Evolutionary conservation across 1,139 yeast species (phyloP).

Genomic region (Candida sanyaensis): DNA sequence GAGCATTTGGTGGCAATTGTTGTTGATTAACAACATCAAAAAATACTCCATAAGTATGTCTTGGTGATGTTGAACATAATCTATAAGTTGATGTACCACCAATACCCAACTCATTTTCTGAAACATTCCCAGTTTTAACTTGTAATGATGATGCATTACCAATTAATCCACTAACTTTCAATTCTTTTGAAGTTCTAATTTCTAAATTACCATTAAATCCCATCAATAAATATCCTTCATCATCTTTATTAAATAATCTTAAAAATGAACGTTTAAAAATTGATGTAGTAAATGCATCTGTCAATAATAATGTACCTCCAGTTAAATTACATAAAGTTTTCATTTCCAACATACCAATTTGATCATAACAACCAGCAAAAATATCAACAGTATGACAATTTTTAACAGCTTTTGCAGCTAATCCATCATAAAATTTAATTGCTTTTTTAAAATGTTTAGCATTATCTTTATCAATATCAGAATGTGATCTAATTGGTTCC

Average conservation of each 20-base stretch:
- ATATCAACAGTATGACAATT: conserved; percentile 90
- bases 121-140: conserved; percentile 66
- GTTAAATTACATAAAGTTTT: conserved; percentile 83
- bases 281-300: conserved; percentile 96
- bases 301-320: conserved; percentile 88
- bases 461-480: conserved; percentile 75
- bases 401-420: conserved; percentile 67
- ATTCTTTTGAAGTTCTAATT: conserved; percentile 84
- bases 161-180: conserved; percentile 88
- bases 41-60: conserved; percentile 82
- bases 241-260: conserved; percentile 76
- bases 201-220: conserved; percentile 88
- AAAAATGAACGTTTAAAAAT: conserved; percentile 93
- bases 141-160: conserved; percentile 87
- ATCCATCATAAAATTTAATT: conserved; percentile 74
- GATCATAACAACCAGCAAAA: conserved; percentile 97
- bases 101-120: conserved; percentile 90
- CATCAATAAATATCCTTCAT: conserved; percentile 79
- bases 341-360: conserved; percentile 97
- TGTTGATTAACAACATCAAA: conserved; percentile 76
- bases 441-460: conserved; percentile 95
- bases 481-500: conserved; percentile 97
- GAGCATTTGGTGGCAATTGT: conserved; percentile 49
- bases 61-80: conserved; percentile 80
- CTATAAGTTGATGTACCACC: conserved; percentile 92